Evolutionary conservation across 139 green algal genomes (phyloP).

Genomic region (Gonium pectorale): DNA sequence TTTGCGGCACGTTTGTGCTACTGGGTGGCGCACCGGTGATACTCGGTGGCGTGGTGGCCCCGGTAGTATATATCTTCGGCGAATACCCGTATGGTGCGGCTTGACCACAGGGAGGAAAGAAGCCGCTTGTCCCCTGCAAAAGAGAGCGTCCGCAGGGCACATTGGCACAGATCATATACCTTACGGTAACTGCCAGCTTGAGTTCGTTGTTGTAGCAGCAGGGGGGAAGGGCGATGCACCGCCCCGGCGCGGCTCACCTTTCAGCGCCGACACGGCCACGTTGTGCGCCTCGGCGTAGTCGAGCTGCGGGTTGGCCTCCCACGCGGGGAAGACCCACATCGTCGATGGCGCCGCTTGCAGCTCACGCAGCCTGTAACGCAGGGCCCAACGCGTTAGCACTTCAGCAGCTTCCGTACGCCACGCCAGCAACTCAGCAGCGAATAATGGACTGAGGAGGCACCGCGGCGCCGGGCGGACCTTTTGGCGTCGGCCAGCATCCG

Average conservation of each 20-base stretch:
- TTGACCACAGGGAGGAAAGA: neutral
- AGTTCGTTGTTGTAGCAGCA: too few species aligned
- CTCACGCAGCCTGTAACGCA: neutral
- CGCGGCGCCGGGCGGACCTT: neutral
- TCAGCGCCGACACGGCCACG: neutral
- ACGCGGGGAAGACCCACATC: conserved; percentile 13
- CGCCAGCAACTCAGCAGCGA: neutral
- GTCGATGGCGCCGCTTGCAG: neutral
- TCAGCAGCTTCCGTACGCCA: neutral
- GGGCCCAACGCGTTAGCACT: neutral
- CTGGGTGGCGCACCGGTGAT: neutral
- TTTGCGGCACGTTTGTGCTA: neutral
- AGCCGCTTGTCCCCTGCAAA: conserved; percentile 23
- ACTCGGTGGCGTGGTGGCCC: conserved; percentile 32
- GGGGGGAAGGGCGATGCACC: too few species aligned
- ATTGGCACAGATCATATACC: too few species aligned
- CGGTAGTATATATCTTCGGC: conserved; percentile 9
- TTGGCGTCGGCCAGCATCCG: neutral
- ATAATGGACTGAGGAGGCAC: neutral
- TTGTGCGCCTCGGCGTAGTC: neutral
- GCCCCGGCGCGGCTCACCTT: too few species aligned
- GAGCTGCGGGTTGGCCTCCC: neutral
- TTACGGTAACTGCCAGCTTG: too few species aligned
- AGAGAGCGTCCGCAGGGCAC: too few species aligned
- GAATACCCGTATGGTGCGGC: conserved; percentile 3